A percentile compares a stretch with the other conserved stretches of the same genome.
phyloP scores from a whole-genome alignment of 805 yeast genomes.

The Starmerella vaccinii region DNA sequence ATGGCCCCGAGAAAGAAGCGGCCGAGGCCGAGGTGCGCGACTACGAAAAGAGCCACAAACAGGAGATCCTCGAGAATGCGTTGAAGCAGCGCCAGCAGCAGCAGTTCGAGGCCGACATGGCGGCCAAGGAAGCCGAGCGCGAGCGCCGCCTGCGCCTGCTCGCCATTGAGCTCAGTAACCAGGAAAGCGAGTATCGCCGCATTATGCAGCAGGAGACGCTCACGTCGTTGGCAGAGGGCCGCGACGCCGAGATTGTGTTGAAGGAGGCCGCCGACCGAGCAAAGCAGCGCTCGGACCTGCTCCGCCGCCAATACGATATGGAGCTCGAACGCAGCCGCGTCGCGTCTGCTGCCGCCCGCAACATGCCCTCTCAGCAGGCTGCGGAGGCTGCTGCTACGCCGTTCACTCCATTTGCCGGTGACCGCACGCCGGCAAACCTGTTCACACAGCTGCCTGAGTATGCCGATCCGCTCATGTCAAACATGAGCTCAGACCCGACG shows the following conservation, averaged over 20 bases:
- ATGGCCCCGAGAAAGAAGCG: slow-evolving; percentile 59
- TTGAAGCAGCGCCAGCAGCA: slow-evolving; percentile 62
- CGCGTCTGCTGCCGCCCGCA: slow-evolving; percentile 22
- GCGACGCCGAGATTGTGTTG: slow-evolving; percentile 41
- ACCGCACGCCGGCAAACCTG: slow-evolving; percentile 46
- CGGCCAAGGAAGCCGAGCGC: slow-evolving; percentile 61
- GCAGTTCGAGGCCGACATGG: slow-evolving; percentile 50
- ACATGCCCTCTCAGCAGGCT: slow-evolving; percentile 12
- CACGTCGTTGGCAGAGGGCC: slow-evolving; percentile 40
- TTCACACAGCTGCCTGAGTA: slow-evolving; percentile 44
- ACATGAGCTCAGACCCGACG: slow-evolving; percentile 44
- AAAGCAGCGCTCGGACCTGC: slow-evolving; percentile 52
- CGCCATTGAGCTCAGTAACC: slow-evolving; percentile 55
- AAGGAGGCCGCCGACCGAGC: slow-evolving; percentile 44
- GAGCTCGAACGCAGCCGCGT: slow-evolving; percentile 29
- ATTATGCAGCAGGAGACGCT: slow-evolving; percentile 47
- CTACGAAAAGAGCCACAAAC: slow-evolving; percentile 61
- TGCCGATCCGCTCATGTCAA: slow-evolving; percentile 50
- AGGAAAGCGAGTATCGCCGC: slow-evolving; percentile 37
- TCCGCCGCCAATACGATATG: slow-evolving; percentile 49
- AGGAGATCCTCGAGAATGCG: slow-evolving; percentile 66
- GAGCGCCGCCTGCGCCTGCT: slow-evolving; percentile 40
- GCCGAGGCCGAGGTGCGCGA: slow-evolving; percentile 44
- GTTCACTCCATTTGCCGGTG: slow-evolving; percentile 92
- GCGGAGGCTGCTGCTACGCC: slow-evolving; percentile 38